Evolutionary conservation across 2,329 filamentous ascomycete species (phyloP), one percentile per base, ranked within the genome.

Genomic region (Fusarium proliferatum): DNA sequence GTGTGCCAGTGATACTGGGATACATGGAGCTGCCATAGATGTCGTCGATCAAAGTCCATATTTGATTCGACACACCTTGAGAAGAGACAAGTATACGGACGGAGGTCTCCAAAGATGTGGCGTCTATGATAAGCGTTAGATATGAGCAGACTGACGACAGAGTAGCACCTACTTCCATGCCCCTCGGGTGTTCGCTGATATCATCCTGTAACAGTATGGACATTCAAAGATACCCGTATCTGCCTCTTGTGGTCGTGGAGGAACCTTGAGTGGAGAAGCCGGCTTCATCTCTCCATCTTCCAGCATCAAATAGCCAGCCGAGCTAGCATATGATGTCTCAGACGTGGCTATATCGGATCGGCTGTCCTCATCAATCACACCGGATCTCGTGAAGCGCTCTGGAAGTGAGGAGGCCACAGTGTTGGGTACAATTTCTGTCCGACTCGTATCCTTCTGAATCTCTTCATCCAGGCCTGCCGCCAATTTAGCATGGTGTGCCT

Each of bases 151-250:
- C 1, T 4, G 5, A 11, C 3, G 2, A 28, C 7, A 46, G 6
- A 13, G 0, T 4, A 5, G 1, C 1, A 60, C 78, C 67, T 61
- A 82, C 67, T 77, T 79, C 83, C 83, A 85, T 1, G 79, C 69
- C 3, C 28, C n/a, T 17, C 53, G 71, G 13, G 68, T 71, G 8
- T 41, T 72, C 1, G 80, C 71, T 3, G 67, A 79, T 7, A 84
- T 77, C 9, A 84, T 77, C 45, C 78, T 78, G 36, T 78, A 84
- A 56, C 84, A 85, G 13, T 83, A 84, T 0, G 82, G 83, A 41
- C 84, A 85, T 64, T 84, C 79, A 43, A 85, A 84, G 0, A 78
- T 75, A 1, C 78, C 77, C 15, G 75, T 51, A 0, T 53, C 34
- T 0, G 79, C 73, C 70, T 66, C 0, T 6, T 8, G 8, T 9